phyloP scores from a whole-genome alignment of 805 yeast species.

The Yarrowia sp. region DNA sequence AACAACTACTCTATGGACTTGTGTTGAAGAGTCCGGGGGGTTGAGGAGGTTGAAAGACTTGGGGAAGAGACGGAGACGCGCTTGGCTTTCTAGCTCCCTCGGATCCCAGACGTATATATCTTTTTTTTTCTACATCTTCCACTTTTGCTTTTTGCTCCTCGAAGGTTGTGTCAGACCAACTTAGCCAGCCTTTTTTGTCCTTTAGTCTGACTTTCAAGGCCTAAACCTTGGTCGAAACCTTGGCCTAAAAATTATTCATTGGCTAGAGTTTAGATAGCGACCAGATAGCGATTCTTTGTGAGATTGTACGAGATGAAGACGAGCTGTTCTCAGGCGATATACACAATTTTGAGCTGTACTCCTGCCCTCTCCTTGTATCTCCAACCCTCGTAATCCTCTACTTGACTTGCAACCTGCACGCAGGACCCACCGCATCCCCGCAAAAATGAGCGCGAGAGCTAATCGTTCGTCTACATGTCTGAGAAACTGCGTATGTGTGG shows the following conservation, averaged over 20 bases:
- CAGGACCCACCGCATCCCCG: slow-evolving; percentile 5
- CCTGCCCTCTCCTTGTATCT: not conserved
- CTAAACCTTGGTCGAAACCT: slow-evolving; percentile 13
- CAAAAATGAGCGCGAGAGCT: not conserved
- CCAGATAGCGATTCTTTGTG: not conserved
- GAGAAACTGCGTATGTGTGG: not conserved
- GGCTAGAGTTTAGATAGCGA: slow-evolving; percentile 29
- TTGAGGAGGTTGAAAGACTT: not conserved
- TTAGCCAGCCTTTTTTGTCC: slow-evolving; percentile 15
- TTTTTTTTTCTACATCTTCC: not conserved
- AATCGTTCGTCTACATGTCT: not conserved
- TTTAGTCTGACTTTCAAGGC: slow-evolving; percentile 8
- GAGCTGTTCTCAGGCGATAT: no score
- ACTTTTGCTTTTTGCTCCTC: not conserved
- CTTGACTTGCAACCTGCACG: no score
- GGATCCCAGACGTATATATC: slow-evolving; percentile 7
- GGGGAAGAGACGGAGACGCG: not conserved
- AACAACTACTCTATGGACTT: slow-evolving; percentile 16
- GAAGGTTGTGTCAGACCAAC: slow-evolving; percentile 12
- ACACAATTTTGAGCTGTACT: no score
- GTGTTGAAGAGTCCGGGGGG: slow-evolving; percentile 7
- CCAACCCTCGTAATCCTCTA: no score
- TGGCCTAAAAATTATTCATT: slow-evolving; percentile 2
- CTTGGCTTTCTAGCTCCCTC: not conserved
- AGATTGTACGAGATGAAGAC: no score